Conservation (phyloP, 2,329 filamentous ascomycete species). For the Microdochium nivale region DNA sequence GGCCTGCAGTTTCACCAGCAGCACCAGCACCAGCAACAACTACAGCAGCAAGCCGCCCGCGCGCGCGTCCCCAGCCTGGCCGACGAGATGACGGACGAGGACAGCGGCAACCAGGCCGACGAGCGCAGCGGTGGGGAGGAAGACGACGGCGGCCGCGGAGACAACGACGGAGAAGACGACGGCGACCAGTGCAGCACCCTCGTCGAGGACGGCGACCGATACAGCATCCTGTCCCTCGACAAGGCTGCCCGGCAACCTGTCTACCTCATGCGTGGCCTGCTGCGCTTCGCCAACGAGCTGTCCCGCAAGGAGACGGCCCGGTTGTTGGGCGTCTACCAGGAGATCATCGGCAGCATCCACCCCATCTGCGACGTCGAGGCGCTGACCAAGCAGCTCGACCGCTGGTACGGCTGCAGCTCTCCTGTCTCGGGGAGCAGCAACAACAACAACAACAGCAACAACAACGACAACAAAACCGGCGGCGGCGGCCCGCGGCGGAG, state of each 20-base stretch:
- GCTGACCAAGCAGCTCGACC: slow-evolving; percentile 2
- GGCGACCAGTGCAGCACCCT: slow-evolving; percentile 11
- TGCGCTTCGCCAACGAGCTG: neutral
- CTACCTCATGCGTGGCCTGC: neutral
- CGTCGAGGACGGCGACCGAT: slow-evolving; percentile 14
- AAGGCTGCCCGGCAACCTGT: slow-evolving; percentile 1
- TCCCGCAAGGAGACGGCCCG: neutral
- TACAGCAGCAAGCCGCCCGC: neutral
- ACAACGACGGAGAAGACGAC: slow-evolving; percentile 11
- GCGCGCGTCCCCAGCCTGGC: neutral
- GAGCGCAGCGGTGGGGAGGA: neutral
- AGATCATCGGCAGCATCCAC: neutral
- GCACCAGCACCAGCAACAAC: neutral
- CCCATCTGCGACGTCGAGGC: slow-evolving; percentile 1
- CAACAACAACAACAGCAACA: too few species aligned
- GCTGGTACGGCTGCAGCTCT: neutral
- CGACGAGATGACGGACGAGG: neutral
- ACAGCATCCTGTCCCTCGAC: slow-evolving; percentile 18
- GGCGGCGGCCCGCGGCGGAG: neutral
- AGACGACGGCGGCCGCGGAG: neutral
- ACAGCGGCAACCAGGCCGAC: neutral
- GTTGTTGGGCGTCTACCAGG: neutral
- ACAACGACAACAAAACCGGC: too few species aligned
- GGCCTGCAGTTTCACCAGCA: neutral
- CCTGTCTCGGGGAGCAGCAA: too few species aligned